Evolutionary conservation across 768 basidiomycete species (phyloP), one percentile per base, ranked within the genome.

Genomic region (Paxillus rubicundulus): DNA sequence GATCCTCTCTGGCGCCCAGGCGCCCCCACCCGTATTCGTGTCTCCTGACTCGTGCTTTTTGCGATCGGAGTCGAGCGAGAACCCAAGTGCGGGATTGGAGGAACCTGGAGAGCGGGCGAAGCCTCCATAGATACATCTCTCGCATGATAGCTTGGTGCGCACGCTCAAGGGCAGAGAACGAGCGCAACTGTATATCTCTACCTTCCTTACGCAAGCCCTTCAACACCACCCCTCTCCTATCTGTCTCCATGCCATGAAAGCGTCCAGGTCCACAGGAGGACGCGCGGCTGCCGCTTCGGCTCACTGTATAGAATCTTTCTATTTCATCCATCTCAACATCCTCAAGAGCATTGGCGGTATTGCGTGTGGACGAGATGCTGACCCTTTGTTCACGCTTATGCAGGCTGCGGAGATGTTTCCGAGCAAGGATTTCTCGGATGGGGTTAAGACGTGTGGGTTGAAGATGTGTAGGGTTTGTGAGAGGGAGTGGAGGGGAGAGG

Each of bases 351-450:
- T 89, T 40, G 82, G 85, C 0, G 88, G 88, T 0, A 83, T 89
- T 52, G 80, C 86, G 1, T 76, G 74, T 49, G 87, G 87, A 43
- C 76, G 88, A 21, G 87, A 89, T 60, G 87, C 83, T 3, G 88
- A 90, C 61, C 84, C 86, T 47, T 67, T 90, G 20, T 87, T 77
- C 61, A 86, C 86, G 50, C 77, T 90, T 40, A 60, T 73, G 4
- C 87, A 88, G 67, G 82, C 83, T 14, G 73, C 76, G 49, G 86
- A 86, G 60, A 89, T 89, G 88, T 73, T 89, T 41, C 75, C 77
- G 18, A 73, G 87, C 45, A 84, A 77, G 46, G 87, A 89, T 63
- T 87, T 86, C 64, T 80, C 81, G 43, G 82, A 86, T 63, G 86
- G 85, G 4, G 73, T 77, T 50, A 65, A 69, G 50, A 70, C 72